These are phyloP conservation scores for Sclerotinia subarctica DNA, from an alignment of 2,329 filamentous ascomycete genomes.

Conservation along the genomic window DNA sequence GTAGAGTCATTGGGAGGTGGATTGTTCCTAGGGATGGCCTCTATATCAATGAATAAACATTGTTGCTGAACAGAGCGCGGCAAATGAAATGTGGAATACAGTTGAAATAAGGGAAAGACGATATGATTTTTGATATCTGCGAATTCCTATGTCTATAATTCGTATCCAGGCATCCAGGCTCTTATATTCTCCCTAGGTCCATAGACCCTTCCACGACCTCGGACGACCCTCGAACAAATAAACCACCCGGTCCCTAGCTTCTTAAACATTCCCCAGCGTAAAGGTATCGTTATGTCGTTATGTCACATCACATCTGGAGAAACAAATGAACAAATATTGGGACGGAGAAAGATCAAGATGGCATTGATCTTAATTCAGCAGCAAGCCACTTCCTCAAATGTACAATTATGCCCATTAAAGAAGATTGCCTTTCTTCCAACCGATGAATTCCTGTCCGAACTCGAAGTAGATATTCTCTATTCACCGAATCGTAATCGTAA, in stretches of 20 bases:
- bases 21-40: too few relatives aligned
- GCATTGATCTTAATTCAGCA: constrained; percentile 23
- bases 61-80: not conserved
- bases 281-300: not conserved
- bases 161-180: not conserved
- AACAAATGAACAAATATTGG: constrained; percentile 16
- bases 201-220: not conserved
- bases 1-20: not conserved
- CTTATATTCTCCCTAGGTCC: not conserved
- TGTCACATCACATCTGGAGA: constrained; percentile 11
- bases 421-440: constrained; percentile 36
- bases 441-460: constrained; percentile 31
- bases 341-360: constrained; percentile 21
- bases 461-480: constrained; percentile 31
- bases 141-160: not conserved
- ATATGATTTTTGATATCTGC: not conserved
- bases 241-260: not conserved
- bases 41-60: not conserved
- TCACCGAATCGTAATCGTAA: constrained; percentile 23
- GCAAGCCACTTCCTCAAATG: constrained; percentile 26
- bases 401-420: constrained; percentile 38
- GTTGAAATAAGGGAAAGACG: not conserved
- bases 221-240: not conserved
- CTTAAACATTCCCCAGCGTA: not conserved
- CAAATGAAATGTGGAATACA: not conserved